Conservation (phyloP, 805 yeast genomes). For the Nakazawaea molendinolei region DNA sequence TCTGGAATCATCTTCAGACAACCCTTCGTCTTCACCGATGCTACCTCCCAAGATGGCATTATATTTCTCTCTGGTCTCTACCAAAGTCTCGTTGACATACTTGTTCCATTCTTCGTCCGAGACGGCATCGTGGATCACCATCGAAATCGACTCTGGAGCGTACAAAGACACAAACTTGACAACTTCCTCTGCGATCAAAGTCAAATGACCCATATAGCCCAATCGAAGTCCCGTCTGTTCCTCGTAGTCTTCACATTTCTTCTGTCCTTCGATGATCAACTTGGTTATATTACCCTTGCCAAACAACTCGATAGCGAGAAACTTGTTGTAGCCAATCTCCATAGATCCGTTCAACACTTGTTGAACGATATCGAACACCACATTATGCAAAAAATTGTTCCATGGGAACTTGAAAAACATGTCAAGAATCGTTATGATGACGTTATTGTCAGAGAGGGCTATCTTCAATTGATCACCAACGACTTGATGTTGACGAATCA, state of each 20-base stretch:
- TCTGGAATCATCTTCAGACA: slow-evolving; percentile 26
- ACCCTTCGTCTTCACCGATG: slow-evolving; percentile 38
- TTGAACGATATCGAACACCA: slow-evolving; percentile 92
- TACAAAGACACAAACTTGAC: slow-evolving; percentile 72
- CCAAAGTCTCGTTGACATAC: slow-evolving; percentile 76
- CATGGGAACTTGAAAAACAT: slow-evolving; percentile 86
- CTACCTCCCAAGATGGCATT: slow-evolving; percentile 90
- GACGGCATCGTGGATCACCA: slow-evolving; percentile 42
- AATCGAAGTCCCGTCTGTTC: slow-evolving; percentile 56
- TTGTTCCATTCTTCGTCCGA: slow-evolving; percentile 64
- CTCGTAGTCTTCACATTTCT: slow-evolving; percentile 52
- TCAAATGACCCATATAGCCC: slow-evolving; percentile 97
- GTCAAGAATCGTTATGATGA: slow-evolving; percentile 58
- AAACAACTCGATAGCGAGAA: slow-evolving; percentile 63
- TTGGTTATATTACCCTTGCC: slow-evolving; percentile 55
- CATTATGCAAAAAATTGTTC: slow-evolving; percentile 96
- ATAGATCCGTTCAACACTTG: slow-evolving; percentile 86
- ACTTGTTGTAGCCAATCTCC: slow-evolving; percentile 82
- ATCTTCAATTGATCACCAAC: slow-evolving; percentile 87
- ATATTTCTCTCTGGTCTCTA: slow-evolving; percentile 88
- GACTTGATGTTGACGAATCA: slow-evolving; percentile 52
- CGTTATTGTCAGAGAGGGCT: slow-evolving; percentile 66
- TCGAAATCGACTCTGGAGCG: slow-evolving; percentile 53
- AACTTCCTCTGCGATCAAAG: slow-evolving; percentile 90
- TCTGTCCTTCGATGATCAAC: slow-evolving; percentile 56